These are phyloP conservation scores for Guyanaporus albipodus DNA, from an alignment of 768 basidiomycete species.

Conservation along the genomic window DNA sequence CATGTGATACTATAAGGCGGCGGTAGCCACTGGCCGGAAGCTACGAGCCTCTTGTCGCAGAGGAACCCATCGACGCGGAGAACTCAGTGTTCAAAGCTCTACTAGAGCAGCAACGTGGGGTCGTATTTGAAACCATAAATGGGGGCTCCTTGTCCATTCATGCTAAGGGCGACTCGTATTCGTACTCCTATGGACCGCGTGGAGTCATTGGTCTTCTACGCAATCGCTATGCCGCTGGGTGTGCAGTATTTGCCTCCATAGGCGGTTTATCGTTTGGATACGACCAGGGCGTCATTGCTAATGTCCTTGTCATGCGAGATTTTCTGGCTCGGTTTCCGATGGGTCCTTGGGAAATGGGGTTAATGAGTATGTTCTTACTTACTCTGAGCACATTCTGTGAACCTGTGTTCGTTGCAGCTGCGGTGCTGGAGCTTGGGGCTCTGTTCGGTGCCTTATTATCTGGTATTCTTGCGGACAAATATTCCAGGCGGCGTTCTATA, in stretches of 20 bases:
- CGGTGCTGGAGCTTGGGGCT: constrained; percentile 73
- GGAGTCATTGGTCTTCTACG: constrained; percentile 60
- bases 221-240: constrained; percentile 63
- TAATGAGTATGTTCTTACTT: constrained; percentile 56
- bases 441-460: constrained; percentile 68
- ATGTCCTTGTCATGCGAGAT: constrained; percentile 79
- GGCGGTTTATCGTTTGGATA: constrained; percentile 80
- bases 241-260: constrained; percentile 71
- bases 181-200: constrained; percentile 70
- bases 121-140: constrained; percentile 20
- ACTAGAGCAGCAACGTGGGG: constrained; percentile 17
- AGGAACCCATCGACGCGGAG: constrained; percentile 11
- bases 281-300: constrained; percentile 84
- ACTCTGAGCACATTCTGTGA: not conserved
- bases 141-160: constrained; percentile 27
- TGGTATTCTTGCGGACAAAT: constrained; percentile 65
- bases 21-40: constrained; percentile 4
- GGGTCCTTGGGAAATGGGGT: constrained; percentile 67
- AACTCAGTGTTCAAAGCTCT: constrained; percentile 12
- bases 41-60: constrained; percentile 17
- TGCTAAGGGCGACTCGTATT: constrained; percentile 38
- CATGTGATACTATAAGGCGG: not conserved
- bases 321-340: constrained; percentile 67
- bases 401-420: constrained; percentile 43
- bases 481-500: constrained; percentile 65